Evolutionary conservation across 306 rosid genomes (phyloP).

Genomic region (Spatholobus suberectus): DNA sequence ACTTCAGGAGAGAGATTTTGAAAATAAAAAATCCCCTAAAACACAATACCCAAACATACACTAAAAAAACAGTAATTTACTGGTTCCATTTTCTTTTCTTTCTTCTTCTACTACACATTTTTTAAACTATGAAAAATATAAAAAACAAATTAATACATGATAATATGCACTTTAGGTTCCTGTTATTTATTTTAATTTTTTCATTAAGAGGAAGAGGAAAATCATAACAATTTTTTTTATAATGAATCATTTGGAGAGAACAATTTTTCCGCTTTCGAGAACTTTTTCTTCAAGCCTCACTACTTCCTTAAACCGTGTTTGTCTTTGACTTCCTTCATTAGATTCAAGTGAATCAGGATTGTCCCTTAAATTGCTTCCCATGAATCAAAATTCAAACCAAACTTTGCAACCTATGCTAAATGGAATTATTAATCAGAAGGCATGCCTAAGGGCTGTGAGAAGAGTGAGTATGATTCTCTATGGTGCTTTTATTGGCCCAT

Average conservation of each 20-base stretch:
- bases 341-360: not conserved
- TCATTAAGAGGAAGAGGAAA: not conserved
- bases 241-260: not conserved
- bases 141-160: not conserved
- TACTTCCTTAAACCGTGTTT: not conserved
- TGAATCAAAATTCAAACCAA: slow-evolving; percentile 16
- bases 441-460: not conserved
- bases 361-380: not conserved
- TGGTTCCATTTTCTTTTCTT: not conserved
- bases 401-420: not conserved
- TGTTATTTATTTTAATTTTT: too few relatives aligned
- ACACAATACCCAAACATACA: not conserved
- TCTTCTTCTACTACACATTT: not conserved
- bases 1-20: too few relatives aligned
- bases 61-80: not conserved
- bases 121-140: not conserved
- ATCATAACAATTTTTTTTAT: not conserved
- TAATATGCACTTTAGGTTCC: not conserved
- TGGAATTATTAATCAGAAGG: not conserved
- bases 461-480: not conserved
- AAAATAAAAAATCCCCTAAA: too few relatives aligned
- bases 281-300: not conserved
- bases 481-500: not conserved
- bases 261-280: not conserved
- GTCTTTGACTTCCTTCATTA: slow-evolving; percentile 31